Evolutionary conservation across 129 eudicot species (phyloP), one percentile per base, ranked within the genome.

Genomic region (Oenanthe sinensis): DNA sequence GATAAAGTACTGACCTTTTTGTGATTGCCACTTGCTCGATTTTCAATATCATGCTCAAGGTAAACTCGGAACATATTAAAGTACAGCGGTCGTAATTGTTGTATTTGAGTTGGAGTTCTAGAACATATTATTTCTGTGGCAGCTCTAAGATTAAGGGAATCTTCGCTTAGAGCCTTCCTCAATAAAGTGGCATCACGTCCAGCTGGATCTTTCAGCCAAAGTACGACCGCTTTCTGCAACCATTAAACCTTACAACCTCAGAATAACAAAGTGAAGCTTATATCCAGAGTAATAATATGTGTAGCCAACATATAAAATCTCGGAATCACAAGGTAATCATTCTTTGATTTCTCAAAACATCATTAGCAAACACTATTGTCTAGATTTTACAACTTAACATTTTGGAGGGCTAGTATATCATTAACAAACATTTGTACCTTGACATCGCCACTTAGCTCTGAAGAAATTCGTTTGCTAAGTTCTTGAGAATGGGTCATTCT

Each of bases 41-140:
- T 16, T 83, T 96, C 92, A 83, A 96, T 86, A 78, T 86, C 97
- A 78, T 92, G 90, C 85, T 96, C 99, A 72, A 91, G 88, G 86
- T 92, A 90, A 62, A 71, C 82, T 48, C 88, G 89, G 83, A 75
- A 83, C 74, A 81, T 81, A 22, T 89, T 50, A 83, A 78, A 87
- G 72, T 90, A 93, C 60, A 93, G 78, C 79, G 84, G 97, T 74
- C 86, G 91, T 47, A 93, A 85, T 7, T 89, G 87, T 46, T 93
- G 98, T 37, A 93, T 44, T 79, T 90, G 97, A 12, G 97, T 43
- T 47, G 91, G 79, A 45, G 98, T 90, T 11, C 97, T 84, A 76
- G 94, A 89, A 76, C 98, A 93, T 78, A 93, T 79, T 22, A 93
- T 94, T 89, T 93, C 98, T 20, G 94, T 91, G 16, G 94, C 98